Evolutionary conservation across 352 stramenopile species (phyloP).

Genomic region (Globisporangium parvum): DNA sequence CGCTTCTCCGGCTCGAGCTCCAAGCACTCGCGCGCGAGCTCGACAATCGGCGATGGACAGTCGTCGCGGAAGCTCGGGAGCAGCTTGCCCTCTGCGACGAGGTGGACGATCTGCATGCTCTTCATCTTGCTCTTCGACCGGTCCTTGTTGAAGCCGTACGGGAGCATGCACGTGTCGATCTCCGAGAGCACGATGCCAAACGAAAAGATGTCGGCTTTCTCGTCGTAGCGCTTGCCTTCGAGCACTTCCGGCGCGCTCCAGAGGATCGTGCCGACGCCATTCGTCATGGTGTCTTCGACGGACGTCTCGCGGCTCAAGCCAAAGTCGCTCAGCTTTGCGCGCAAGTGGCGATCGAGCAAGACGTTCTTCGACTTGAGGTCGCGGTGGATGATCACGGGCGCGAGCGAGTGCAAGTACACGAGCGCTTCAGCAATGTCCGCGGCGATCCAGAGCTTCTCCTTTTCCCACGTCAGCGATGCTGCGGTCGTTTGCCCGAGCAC

Average conservation of each 20-base stretch:
- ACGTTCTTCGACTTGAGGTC: slow-evolving; percentile 81
- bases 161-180: slow-evolving; percentile 69
- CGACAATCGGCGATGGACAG: slow-evolving; percentile 43
- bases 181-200: slow-evolving; percentile 71
- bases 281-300: slow-evolving; percentile 71
- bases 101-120: slow-evolving; percentile 80
- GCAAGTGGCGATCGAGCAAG: slow-evolving; percentile 49
- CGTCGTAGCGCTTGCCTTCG: slow-evolving; percentile 66
- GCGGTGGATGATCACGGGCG: slow-evolving; percentile 65
- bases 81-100: slow-evolving; percentile 71
- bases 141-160: slow-evolving; percentile 60
- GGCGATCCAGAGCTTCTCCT: slow-evolving; percentile 53
- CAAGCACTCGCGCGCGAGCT: slow-evolving; percentile 52
- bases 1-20: slow-evolving; percentile 53
- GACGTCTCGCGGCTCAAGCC: slow-evolving; percentile 60
- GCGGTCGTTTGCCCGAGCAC: slow-evolving; percentile 35
- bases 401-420: slow-evolving; percentile 65
- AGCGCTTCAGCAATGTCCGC: slow-evolving; percentile 64
- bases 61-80: slow-evolving; percentile 66
- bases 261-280: slow-evolving; percentile 66
- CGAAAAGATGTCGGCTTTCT: slow-evolving; percentile 76
- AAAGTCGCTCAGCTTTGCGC: slow-evolving; percentile 72
- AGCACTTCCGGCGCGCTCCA: slow-evolving; percentile 70
- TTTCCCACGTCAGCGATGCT: slow-evolving; percentile 38
- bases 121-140: slow-evolving; percentile 67